Evolutionary conservation across 2,329 filamentous ascomycete species (phyloP).

Genomic region (Aspergillus felis): DNA sequence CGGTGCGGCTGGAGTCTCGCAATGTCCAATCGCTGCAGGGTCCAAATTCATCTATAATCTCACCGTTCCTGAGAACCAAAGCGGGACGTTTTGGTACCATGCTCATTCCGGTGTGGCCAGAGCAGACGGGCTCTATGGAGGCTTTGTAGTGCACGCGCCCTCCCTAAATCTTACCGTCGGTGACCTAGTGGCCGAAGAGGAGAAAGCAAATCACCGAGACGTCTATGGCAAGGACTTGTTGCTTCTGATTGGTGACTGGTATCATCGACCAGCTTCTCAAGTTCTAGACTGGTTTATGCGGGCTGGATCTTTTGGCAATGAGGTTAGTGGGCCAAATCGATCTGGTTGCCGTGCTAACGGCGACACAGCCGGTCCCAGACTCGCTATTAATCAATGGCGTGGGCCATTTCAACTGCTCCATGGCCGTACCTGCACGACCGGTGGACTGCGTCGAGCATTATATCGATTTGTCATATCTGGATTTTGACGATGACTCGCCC

Average conservation of each 20-base stretch:
- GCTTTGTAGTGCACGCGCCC: conserved; percentile 45
- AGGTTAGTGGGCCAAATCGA: conserved; percentile 24
- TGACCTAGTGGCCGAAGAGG: conserved; percentile 8
- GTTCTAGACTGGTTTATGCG: conserved; percentile 44
- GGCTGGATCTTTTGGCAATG: conserved; percentile 42
- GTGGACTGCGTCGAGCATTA: conserved; percentile 39
- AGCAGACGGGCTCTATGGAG: conserved; percentile 48
- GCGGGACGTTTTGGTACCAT: conserved; percentile 50
- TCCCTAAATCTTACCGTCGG: conserved; percentile 17
- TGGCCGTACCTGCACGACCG: conserved; percentile 43
- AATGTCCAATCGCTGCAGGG: conserved; percentile 63
- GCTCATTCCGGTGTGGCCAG: conserved; percentile 43
- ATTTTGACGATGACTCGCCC: conserved; percentile 17
- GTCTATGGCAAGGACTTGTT: conserved; percentile 40
- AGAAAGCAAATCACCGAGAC: conserved; percentile 10
- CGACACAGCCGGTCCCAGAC: conserved; percentile 44
- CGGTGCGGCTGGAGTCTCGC: conserved; percentile 62
- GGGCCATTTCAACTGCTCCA: conserved; percentile 45
- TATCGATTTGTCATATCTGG: conserved; percentile 22
- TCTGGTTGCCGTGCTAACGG: neutral
- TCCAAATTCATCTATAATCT: conserved; percentile 42
- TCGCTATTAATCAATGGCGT: conserved; percentile 47
- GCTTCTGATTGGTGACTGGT: conserved; percentile 50
- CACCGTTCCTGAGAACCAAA: conserved; percentile 35
- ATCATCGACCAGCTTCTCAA: conserved; percentile 41